Base-by-base conservation (phyloP, 495 filamentous ascomycete genomes). In the Hypoxylon fragiforme region DNA sequence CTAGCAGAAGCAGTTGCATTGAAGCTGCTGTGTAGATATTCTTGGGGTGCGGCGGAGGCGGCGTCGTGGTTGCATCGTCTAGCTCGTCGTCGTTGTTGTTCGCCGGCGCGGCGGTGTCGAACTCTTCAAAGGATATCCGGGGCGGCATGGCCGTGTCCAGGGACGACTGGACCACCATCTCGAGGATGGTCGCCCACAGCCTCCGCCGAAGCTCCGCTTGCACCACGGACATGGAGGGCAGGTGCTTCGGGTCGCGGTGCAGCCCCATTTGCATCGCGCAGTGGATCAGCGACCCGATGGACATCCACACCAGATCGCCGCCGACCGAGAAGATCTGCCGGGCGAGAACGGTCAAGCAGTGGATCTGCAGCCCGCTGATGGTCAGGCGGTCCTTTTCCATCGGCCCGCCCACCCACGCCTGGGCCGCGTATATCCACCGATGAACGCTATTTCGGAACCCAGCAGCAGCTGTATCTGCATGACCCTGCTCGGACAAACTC, bases 151-250 rank as follows among this genome's bases (percentile, higher is more conserved):
- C 83, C 0, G 78, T 74, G 37, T 82, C 81, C 1, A 85, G 51
- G 1, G 79, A 77, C 0, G 83, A 73, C 56, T 86, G 83, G 2
- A 84, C 55, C 42, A 70, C 69, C 20, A 86, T 57, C 48, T 88
- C 85, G 13, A 86, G 58, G 19, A 88, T 78, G 3, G 83, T 85
- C 11, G 75, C 75, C 85, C 85, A 88, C 2, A 86, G 48, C 15
- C 84, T 69, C 39, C 84, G 76, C 2, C 82, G 79, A 19, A 83
- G 43, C 51, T 87, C 83, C 3, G 71, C 72, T 50, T 79, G 75
- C 14, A 81, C 70, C 0, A 68, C 32, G 1, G 74, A 54, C 68
- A 79, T 77, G 22, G 64, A 64, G 1, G 70, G 72, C 38, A 83
- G 78, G 28, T 77, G 68, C 14, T 70, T 70, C 0, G 84, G 84